A percentile compares a stretch with the other conserved stretches of the same genome.
Evolutionary conservation across 192 early-diverging fungal species (phyloP).

Genomic region (Gamsiella multidivaricata): DNA sequence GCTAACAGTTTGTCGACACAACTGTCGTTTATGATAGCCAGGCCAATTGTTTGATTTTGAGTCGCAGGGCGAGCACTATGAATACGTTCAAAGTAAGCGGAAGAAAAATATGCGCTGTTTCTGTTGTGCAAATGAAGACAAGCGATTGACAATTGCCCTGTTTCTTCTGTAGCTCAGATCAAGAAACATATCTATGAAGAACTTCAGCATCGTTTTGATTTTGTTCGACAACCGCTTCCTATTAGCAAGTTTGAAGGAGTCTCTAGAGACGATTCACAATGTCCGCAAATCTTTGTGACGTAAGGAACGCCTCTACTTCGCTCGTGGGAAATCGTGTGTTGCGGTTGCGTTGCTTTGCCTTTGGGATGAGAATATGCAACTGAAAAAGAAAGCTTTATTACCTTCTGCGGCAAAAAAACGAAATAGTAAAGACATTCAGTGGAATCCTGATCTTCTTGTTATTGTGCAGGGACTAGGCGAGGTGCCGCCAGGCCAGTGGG

Average conservation of each 20-base stretch:
- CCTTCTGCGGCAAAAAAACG: no score
- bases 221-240: slow-evolving; percentile 1
- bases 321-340: no score
- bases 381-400: no score
- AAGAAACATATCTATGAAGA: background rate
- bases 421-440: slow-evolving; percentile 11
- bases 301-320: background rate
- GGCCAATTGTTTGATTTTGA: slow-evolving; percentile 33
- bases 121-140: background rate
- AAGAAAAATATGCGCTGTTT: background rate
- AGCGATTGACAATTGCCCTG: background rate
- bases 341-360: background rate
- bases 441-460: slow-evolving; percentile 21
- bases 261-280: background rate
- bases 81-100: slow-evolving; percentile 36
- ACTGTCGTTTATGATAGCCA: background rate
- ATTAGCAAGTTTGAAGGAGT: background rate
- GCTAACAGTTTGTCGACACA: no score
- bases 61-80: slow-evolving; percentile 25
- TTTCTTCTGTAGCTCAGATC: slow-evolving; percentile 4
- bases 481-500: slow-evolving; percentile 50
- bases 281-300: slow-evolving; percentile 33
- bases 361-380: background rate
- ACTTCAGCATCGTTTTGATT: background rate
- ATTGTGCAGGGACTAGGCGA: slow-evolving; percentile 41